phyloP scores from a whole-genome alignment of 2,329 filamentous ascomycete species.

The Ascochyta fabae region DNA sequence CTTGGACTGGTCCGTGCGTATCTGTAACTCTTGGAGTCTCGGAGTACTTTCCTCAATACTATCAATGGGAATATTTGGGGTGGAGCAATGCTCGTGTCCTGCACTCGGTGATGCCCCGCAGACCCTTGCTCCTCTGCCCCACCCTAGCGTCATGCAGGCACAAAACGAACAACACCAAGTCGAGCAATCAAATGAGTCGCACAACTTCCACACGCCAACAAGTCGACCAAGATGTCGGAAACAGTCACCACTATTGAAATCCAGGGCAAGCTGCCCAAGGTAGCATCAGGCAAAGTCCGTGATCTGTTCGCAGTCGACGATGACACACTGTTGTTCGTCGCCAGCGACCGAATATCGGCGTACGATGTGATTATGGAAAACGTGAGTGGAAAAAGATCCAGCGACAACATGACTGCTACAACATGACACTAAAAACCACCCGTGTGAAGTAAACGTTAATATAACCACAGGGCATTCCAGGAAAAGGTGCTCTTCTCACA shows the following conservation, averaged over 20 bases:
- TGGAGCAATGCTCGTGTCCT: background rate
- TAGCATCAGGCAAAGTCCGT: conserved; percentile 76
- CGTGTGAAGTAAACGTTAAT: background rate
- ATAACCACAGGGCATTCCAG: conserved; percentile 64
- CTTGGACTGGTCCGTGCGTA: background rate
- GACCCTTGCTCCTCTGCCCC: conserved; percentile 11
- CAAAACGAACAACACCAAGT: conserved; percentile 26
- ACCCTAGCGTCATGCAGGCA: conserved; percentile 24
- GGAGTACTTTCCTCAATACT: background rate
- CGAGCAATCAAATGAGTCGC: conserved; percentile 9
- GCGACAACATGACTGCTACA: background rate
- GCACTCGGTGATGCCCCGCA: conserved; percentile 7
- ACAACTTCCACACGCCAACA: conserved; percentile 6
- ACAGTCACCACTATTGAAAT: conserved; percentile 43
- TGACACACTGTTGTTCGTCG: conserved; percentile 78
- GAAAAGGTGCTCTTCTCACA: conserved; percentile 72
- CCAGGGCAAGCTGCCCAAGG: conserved; percentile 49
- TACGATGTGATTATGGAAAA: conserved; percentile 93
- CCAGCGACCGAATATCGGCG: conserved; percentile 90
- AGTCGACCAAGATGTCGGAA: conserved; percentile 18
- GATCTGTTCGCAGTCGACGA: conserved; percentile 78
- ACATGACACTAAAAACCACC: background rate
- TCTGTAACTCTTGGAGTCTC: background rate
- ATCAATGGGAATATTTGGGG: background rate
- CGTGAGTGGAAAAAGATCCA: conserved; percentile 51